A percentile compares a stretch with the other conserved stretches of the same genome.
These are phyloP conservation scores for Chlorella vulgaris DNA, from an alignment of 139 green algal species.

Conservation along the genomic window DNA sequence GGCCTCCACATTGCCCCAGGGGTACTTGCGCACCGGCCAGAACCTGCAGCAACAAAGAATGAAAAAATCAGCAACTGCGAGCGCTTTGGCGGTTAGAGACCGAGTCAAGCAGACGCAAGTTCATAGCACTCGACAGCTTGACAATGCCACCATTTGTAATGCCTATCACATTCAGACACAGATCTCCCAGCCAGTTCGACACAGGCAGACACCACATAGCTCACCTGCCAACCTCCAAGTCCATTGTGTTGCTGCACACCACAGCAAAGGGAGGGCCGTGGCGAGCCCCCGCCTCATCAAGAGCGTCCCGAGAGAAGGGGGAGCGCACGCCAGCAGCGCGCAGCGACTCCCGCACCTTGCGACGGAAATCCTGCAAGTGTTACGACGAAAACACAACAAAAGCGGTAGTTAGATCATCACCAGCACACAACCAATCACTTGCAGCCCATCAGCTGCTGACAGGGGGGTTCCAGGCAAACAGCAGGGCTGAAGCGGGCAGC, in stretches of 20 bases:
- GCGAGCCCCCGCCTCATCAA: slow-evolving; percentile 45
- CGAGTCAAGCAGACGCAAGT: too few relatives aligned
- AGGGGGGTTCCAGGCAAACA: too few relatives aligned
- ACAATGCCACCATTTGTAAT: too few relatives aligned
- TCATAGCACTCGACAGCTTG: too few relatives aligned
- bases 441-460: too few relatives aligned
- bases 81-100: too few relatives aligned
- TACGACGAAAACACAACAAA: background rate
- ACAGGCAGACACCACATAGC: too few relatives aligned
- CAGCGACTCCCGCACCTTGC: slow-evolving; percentile 32
- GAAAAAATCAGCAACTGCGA: background rate
- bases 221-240: slow-evolving; percentile 51
- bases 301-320: slow-evolving; percentile 42
- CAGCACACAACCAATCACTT: too few relatives aligned
- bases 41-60: slow-evolving; percentile 34
- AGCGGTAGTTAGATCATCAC: background rate
- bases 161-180: too few relatives aligned
- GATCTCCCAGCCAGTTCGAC: too few relatives aligned
- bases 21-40: slow-evolving; percentile 63
- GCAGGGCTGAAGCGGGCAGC: too few relatives aligned
- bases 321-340: slow-evolving; percentile 16
- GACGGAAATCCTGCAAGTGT: slow-evolving; percentile 36
- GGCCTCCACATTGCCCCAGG: slow-evolving; percentile 55
- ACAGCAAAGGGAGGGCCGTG: slow-evolving; percentile 57
- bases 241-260: slow-evolving; percentile 42